These are phyloP conservation scores for Zizania latifolia DNA, from an alignment of 176 grass and related monocot genomes.

Conservation along the genomic window DNA sequence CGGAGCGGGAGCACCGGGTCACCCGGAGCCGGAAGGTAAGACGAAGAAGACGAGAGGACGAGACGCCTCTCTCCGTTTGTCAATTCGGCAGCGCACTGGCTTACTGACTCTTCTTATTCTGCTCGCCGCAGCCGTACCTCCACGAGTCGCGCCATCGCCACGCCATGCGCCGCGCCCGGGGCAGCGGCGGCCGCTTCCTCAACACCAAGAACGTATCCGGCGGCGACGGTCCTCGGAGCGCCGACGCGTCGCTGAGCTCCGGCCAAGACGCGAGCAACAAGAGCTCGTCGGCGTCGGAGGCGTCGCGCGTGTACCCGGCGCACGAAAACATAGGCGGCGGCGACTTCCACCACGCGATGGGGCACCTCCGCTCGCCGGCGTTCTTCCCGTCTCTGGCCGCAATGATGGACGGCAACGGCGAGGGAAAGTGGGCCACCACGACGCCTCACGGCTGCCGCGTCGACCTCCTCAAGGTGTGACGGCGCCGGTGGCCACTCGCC, in stretches of 20 bases:
- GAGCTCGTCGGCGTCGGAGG: slow-evolving; percentile 12
- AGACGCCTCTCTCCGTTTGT: too few species aligned
- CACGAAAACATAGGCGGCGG: too few species aligned
- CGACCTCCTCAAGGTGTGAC: slow-evolving; percentile 45
- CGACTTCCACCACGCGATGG: slow-evolving; percentile 17
- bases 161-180: slow-evolving; percentile 56
- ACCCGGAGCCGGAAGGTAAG: slow-evolving; percentile 40
- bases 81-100: not conserved
- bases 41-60: not conserved
- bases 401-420: slow-evolving; percentile 9
- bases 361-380: slow-evolving; percentile 21
- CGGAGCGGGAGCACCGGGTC: slow-evolving; percentile 26
- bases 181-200: slow-evolving; percentile 58
- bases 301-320: not conserved
- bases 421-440: slow-evolving; percentile 19
- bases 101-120: not conserved
- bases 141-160: slow-evolving; percentile 70
- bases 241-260: slow-evolving; percentile 12
- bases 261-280: slow-evolving; percentile 29
- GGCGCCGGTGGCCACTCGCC: not conserved
- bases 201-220: slow-evolving; percentile 34
- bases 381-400: slow-evolving; percentile 11
- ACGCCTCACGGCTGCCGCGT: slow-evolving; percentile 13
- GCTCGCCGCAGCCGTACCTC: slow-evolving; percentile 48
- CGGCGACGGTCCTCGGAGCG: not conserved